A percentile compares a stretch with the other conserved stretches of the same genome.
Conservation (phyloP, 1,284 basidiomycete species). For the Irpex rosettiformis region DNA sequence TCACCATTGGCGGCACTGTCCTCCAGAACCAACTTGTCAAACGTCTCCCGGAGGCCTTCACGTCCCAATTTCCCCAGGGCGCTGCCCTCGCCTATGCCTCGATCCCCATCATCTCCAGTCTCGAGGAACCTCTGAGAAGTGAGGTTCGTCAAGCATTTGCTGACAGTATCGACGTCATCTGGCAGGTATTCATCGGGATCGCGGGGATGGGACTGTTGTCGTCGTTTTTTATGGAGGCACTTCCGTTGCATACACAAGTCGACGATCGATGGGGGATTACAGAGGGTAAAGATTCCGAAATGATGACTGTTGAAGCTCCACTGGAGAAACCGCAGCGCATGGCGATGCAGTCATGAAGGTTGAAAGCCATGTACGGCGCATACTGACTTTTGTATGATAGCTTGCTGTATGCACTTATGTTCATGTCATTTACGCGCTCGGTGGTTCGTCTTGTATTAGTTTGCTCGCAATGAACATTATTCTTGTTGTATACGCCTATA, state of each 20-base stretch:
- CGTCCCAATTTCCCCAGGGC: background rate
- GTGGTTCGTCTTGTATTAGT: no score
- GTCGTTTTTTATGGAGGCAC: slow-evolving; percentile 2
- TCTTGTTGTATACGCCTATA: no score
- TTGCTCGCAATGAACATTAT: no score
- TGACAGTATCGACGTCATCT: background rate
- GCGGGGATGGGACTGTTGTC: background rate
- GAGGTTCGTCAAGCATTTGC: background rate
- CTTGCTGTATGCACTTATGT: no score
- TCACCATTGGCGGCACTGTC: slow-evolving; percentile 1
- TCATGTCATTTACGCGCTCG: no score
- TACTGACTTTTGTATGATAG: no score
- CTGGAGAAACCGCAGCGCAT: no score
- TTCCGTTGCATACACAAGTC: slow-evolving; percentile 9
- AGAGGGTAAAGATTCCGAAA: no score
- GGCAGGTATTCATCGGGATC: background rate
- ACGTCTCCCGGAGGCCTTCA: background rate
- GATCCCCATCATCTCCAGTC: background rate
- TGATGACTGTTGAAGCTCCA: no score
- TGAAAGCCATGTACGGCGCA: no score
- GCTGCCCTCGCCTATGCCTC: background rate
- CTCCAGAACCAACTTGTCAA: slow-evolving; percentile 2
- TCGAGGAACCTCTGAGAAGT: background rate
- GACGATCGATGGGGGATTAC: slow-evolving; percentile 12
- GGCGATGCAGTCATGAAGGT: no score